Base-by-base conservation (phyloP, 2,329 filamentous ascomycete species). In the Nemania sp. region DNA sequence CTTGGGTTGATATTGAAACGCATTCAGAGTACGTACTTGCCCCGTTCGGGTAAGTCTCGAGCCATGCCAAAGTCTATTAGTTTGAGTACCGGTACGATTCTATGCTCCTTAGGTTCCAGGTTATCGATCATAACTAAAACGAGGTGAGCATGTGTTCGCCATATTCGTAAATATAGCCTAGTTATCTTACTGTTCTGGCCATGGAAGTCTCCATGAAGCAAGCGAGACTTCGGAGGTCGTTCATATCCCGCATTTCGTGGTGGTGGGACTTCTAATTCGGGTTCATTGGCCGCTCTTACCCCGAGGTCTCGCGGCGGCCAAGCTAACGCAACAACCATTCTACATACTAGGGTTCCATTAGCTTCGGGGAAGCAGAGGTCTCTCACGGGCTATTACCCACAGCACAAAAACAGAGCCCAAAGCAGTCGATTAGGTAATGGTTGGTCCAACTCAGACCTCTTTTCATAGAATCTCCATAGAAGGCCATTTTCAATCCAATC, bases 361-460 rank as follows among this genome's bases (percentile, higher is more conserved):
- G 20, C 47, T 26, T 53, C 22, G 5, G 8, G 3, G 24, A n/a
- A 47, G 3, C 26, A n/a, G n/a, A 29, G 15, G 24, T 27, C 5
- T 1, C 1, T 1, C 3, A 26, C 29, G 1, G 1, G 20, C 5
- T 49, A 0, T 1, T 22, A 61, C 73, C 65, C 64, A 74, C 73
- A 54, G 38, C 72, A 74, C 20, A 73, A 47, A 29, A 74, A 74
- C 15, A 73, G 41, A 27, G 57, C 67, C 73, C 73, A 74, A n/a
- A 74, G 71, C 58, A 74, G 53, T 53, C 73, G 62, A 32, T 74
- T 74, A 4, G 73, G 72, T 7, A 73, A 55, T 5, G 73, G 73
- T 8, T 68, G 27, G 5, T 54, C 55, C 52, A 59, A 60, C 20
- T 70, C 68, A 10, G 56, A 47, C 24, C 62, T 43, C 29, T 58